Base-by-base conservation (phyloP, 805 yeast genomes). In the Pichia sporocuriosa region DNA sequence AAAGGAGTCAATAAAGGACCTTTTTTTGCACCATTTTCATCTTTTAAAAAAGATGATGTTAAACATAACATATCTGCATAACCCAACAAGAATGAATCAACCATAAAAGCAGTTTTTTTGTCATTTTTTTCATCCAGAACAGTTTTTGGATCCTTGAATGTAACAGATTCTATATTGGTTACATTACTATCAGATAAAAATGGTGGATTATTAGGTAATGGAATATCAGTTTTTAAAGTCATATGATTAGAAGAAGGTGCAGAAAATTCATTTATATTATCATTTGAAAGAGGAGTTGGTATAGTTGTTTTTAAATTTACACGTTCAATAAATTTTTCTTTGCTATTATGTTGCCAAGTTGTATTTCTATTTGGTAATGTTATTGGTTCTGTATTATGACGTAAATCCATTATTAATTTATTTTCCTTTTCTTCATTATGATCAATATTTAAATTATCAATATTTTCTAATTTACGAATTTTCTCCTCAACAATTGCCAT, bases 1-100 rank as follows among this genome's bases (percentile, higher is more conserved):
- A 88, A 75, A 15, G 84, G 81, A 30, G 88, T 62, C 31, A 93
- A 60, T 26, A 90, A 68, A 1, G 98, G 96, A 0, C 95, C 93
- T 46, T 96, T 74, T 42, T 80, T 74, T 4, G 73, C 71, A 1
- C 84, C 86, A 49, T 72, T 75, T 45, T 86, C 95, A 58, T 88
- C 96, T 40, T 77, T 73, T 35, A 80, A 68, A 46, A 93, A 76
- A 29, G 80, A 73, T 1, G 94, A 77, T 4, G 93, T 87, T 5
- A 87, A 68, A 43, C 87, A 68, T 43, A 85, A 65, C 0, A 86
- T 80, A 3, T 85, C 82, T 0, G 96, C 89, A 11, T 81, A 69
- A 10, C 84, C 94, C 4, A 83, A 65, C 6, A 74, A 52, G 44
- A 85, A 63, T 22, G 84, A 71, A 25, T 70, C 67, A 11, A 79